Evolutionary conservation across 2,329 filamentous ascomycete species (phyloP), one percentile per base, ranked within the genome.

Genomic region (Ustilaginoidea virens): DNA sequence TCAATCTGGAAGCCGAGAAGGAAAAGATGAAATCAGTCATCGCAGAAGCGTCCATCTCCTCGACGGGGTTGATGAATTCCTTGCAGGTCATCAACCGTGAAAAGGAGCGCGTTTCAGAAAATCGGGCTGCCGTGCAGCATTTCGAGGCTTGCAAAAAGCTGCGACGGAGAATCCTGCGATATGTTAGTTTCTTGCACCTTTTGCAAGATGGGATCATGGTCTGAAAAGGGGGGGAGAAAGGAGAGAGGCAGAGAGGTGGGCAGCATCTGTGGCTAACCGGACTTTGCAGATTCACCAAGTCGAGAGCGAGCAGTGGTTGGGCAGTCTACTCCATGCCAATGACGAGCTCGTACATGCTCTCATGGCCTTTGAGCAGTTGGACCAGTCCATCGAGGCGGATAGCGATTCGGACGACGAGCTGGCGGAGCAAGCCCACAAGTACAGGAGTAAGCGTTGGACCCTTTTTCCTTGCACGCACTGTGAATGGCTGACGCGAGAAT

Each of bases 351-450:
- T 96, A 23, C 78, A 78, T 36, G 83, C 86, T 2, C 65, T 98
- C 33, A 93, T 92, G 71, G 80, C 85, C 0, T 98, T 85, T 46
- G 87, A 96, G 53, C 81, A 94, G 42, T 70, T 96, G 37, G 87
- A 98, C 48, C 74, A 77, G 35, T 85, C 80, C 27, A 80, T 87
- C 37, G 79, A 83, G 39, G 73, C 74, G 5, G 74, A 80, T 46
- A 77, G 72, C 39, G 74, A 80, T 49, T 77, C 72, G 2, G 74
- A 79, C 33, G 73, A 77, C 36, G 78, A 71, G 41, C 48, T 71
- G 23, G 71, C 75, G 25, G 71, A 78, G 44, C 72, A 77, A 48
- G 71, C 74, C 20, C 69, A 74, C 42, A 56, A 70, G 14, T 78
- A 75, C 40, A 60, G 67, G 39, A 71, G 69, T 73, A 58, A 43